Conservation (phyloP, 495 filamentous ascomycete genomes). For the Lindgomyces ingoldianus region DNA sequence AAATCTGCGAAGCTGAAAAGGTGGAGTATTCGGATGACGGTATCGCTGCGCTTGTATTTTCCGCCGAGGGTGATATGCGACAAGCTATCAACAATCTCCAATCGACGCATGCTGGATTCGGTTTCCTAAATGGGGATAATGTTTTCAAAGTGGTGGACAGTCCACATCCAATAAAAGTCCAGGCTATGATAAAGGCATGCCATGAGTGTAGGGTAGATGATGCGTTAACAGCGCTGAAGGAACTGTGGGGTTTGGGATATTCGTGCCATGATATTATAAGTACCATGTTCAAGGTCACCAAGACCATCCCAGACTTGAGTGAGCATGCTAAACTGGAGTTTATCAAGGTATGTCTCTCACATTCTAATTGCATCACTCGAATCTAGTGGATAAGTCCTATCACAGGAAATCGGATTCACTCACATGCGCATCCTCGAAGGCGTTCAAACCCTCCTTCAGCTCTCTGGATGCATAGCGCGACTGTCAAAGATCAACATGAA, state of each 20-base stretch:
- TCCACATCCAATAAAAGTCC: slow-evolving; percentile 95
- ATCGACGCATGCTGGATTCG: slow-evolving; percentile 92
- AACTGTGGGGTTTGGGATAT: slow-evolving; percentile 93
- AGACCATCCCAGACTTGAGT: slow-evolving; percentile 83
- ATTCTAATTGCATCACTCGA: neutral
- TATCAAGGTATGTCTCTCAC: slow-evolving; percentile 57
- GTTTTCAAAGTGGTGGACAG: slow-evolving; percentile 98
- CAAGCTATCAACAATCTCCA: slow-evolving; percentile 99
- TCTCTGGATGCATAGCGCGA: slow-evolving; percentile 86
- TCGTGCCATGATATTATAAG: slow-evolving; percentile 96
- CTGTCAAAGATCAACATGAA: slow-evolving; percentile 96
- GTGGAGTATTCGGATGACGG: slow-evolving; percentile 87
- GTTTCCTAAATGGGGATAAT: slow-evolving; percentile 95
- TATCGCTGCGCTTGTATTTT: slow-evolving; percentile 92
- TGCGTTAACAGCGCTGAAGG: slow-evolving; percentile 82
- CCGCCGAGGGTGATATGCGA: slow-evolving; percentile 97
- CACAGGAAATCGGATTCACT: slow-evolving; percentile 88
- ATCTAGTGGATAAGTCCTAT: neutral
- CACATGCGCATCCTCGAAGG: slow-evolving; percentile 99
- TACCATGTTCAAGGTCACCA: slow-evolving; percentile 98
- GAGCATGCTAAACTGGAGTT: slow-evolving; percentile 96
- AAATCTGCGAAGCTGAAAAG: slow-evolving; percentile 83
- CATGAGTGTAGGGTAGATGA: slow-evolving; percentile 86
- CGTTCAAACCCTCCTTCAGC: slow-evolving; percentile 89
- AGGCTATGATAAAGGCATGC: slow-evolving; percentile 97